Evolutionary conservation across 1,139 yeast genomes (phyloP).

Genomic region (Geotrichum restrictum): DNA sequence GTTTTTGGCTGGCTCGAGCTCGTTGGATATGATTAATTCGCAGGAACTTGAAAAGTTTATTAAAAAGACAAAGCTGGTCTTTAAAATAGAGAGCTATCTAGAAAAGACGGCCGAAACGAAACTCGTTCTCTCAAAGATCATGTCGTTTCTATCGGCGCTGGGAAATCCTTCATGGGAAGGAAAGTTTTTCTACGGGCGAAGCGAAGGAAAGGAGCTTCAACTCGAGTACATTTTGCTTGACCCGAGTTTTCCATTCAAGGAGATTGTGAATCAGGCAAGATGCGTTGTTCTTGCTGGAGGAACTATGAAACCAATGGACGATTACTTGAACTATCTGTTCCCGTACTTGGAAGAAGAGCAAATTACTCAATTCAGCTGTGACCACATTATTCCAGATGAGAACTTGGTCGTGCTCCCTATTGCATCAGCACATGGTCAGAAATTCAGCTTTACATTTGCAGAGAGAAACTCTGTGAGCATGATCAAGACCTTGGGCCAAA

Average conservation of each 20-base stretch:
- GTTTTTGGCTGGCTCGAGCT: constrained; percentile 50
- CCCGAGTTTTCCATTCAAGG: constrained; percentile 68
- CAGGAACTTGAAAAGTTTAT: constrained; percentile 64
- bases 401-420: constrained; percentile 63
- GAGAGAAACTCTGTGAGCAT: constrained; percentile 50
- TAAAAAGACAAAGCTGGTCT: constrained; percentile 69
- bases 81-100: constrained; percentile 73
- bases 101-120: constrained; percentile 33
- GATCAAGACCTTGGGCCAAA: constrained; percentile 52
- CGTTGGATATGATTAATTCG: constrained; percentile 70
- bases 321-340: constrained; percentile 60
- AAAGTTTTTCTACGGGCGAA: constrained; percentile 60
- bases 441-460: constrained; percentile 66
- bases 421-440: constrained; percentile 29
- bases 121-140: constrained; percentile 64
- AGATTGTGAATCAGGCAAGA: constrained; percentile 59
- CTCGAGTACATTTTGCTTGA: constrained; percentile 74
- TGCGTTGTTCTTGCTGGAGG: constrained; percentile 90
- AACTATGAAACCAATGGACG: constrained; percentile 87
- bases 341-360: constrained; percentile 49
- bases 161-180: constrained; percentile 82
- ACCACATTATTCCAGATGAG: constrained; percentile 74
- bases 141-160: constrained; percentile 60
- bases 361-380: constrained; percentile 64
- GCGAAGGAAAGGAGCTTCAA: constrained; percentile 36